Base-by-base conservation (phyloP, 2,329 filamentous ascomycete genomes). In the Beauveria medogensis region DNA sequence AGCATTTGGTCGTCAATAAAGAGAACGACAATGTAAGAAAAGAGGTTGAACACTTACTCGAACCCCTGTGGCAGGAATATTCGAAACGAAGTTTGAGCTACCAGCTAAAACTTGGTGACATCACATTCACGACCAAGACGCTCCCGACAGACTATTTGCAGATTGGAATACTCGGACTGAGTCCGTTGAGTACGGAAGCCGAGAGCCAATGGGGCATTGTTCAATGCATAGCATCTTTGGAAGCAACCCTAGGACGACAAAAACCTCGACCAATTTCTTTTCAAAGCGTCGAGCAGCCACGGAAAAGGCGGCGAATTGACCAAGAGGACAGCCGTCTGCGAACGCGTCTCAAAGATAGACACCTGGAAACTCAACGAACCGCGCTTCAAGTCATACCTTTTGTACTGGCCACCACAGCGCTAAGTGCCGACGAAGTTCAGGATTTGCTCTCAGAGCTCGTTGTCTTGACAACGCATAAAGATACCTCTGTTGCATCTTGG, bases 1-100 rank as follows among this genome's bases (percentile, higher is more conserved):
- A 89, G 65, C 75, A 82, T 62, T 69, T 89, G 37, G 71, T 81
- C 28, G 70, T 73, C 46, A 76, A 81, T 56, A 70, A 73, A 8
- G 69, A 73, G 2, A 73, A 75, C 65, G 72, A 68, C 61, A 70
- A 67, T 59, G 72, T 79, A 60, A 71, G 73, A 30, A 77, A 68
- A 50, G 72, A 80, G 65, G 59, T 96, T 6, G 83, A 88, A 64
- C 82, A 82, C n/a, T 73, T 97, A 2, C 70, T 86, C 40, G 87
- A 92, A 50, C 78, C 82, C 4, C 74, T 99, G n/a, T 88, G 87
- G 77, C 76, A 76, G 9, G 93, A 97, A 68, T 97, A 97, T 72
- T 80, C 84, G 4, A 86, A 80, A 64, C 82, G 91, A 63, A 79
- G 85, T 41, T 85, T 89, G 53, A 84, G 85, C 62, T 86, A 90